Evolutionary conservation across 2,329 filamentous ascomycete genomes (phyloP).

Genomic region (Fusarium sp.): DNA sequence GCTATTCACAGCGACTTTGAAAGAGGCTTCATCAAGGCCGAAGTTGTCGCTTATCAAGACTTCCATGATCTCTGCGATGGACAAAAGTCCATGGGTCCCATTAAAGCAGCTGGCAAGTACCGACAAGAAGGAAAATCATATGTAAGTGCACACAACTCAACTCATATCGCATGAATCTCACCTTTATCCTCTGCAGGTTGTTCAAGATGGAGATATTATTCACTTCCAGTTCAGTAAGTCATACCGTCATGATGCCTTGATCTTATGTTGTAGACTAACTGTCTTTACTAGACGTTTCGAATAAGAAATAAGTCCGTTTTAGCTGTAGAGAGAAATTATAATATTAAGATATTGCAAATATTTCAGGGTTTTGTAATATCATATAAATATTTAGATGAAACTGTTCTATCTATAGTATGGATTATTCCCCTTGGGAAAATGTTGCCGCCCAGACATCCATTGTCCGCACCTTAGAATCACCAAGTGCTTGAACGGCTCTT

Average conservation of each 20-base stretch:
- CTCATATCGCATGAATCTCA: conserved; percentile 26
- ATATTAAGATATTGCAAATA: neutral
- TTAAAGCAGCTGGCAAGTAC: conserved; percentile 57
- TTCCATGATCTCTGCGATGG: conserved; percentile 56
- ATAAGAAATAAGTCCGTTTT: conserved; percentile 30
- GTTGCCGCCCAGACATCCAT: conserved; percentile 15
- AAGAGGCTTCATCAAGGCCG: conserved; percentile 56
- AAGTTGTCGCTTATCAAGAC: conserved; percentile 56
- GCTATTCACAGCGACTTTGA: conserved; percentile 56
- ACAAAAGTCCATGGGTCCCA: conserved; percentile 55
- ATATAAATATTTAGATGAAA: neutral
- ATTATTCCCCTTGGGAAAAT: neutral
- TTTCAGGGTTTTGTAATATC: neutral
- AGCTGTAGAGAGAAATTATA: rapidly evolving
- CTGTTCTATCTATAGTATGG: neutral
- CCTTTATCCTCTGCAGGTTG: conserved; percentile 40
- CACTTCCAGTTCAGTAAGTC: conserved; percentile 56
- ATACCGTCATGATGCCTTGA: rapidly evolving
- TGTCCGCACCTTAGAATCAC: neutral
- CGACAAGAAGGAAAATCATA: conserved; percentile 56
- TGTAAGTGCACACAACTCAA: conserved; percentile 37
- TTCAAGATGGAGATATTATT: conserved; percentile 55
- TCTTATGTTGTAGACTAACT: rapidly evolving
- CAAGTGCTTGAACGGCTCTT: neutral
- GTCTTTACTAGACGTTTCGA: conserved; percentile 24